Evolutionary conservation across 148 eudicot species (phyloP).

Genomic region (Nepenthes mirabilis): DNA sequence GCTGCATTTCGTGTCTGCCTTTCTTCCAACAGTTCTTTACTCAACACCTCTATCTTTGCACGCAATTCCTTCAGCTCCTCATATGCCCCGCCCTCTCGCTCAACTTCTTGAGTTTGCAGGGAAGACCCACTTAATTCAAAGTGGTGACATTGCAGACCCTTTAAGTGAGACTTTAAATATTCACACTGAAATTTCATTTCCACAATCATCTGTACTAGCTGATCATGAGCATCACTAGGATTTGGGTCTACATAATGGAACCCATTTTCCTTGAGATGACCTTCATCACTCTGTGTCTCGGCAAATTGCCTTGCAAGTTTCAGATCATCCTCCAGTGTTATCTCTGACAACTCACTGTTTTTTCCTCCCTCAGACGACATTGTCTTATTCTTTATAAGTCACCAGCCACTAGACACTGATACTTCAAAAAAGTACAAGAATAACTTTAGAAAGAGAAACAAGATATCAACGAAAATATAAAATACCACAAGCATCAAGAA

Average conservation of each 20-base stretch:
- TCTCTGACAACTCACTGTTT: conserved; percentile 14
- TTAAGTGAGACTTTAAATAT: conserved; percentile 69
- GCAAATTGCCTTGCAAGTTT: conserved; percentile 17
- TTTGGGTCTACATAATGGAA: conserved; percentile 8
- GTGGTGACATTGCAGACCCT: conserved; percentile 26
- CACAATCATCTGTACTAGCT: conserved; percentile 49
- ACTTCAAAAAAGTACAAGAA: too few relatives aligned
- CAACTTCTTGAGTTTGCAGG: conserved; percentile 16
- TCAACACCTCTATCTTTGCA: conserved; percentile 50
- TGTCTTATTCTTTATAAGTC: conserved; percentile 1
- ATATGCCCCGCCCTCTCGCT: conserved; percentile 15
- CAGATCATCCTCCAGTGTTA: conserved; percentile 18
- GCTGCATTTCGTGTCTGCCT: conserved; percentile 87
- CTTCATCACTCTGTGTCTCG: conserved; percentile 16
- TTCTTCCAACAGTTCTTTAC: conserved; percentile 55
- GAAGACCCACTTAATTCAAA: conserved; percentile 13
- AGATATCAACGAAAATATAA: too few relatives aligned
- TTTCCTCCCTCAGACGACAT: conserved; percentile 25
- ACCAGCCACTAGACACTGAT: too few relatives aligned
- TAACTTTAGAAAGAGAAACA: too few relatives aligned
- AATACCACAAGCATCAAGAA: too few relatives aligned
- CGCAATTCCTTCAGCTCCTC: conserved; percentile 33
- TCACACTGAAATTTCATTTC: conserved; percentile 75
- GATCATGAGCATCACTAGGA: conserved; percentile 28
- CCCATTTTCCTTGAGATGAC: conserved; percentile 36